phyloP scores from a whole-genome alignment of 352 stramenopile genomes.

The Phytopythium delawarense region DNA sequence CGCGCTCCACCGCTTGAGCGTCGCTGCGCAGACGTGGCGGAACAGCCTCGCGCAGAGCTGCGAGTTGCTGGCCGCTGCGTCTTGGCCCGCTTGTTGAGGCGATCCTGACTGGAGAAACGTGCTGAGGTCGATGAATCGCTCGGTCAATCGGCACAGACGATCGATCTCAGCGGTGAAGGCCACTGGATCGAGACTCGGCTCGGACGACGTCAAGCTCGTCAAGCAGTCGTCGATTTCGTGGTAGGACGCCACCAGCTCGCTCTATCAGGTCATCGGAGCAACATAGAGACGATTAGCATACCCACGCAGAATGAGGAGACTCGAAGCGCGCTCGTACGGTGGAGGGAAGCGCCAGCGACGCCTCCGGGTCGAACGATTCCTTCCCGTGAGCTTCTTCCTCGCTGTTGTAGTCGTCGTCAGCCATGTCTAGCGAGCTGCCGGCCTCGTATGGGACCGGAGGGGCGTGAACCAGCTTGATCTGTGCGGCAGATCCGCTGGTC shows the following conservation, averaged over 20 bases:
- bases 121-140: constrained; percentile 21
- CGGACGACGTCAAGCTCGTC: constrained; percentile 10
- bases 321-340: constrained; percentile 15
- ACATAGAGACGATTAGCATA: constrained; percentile 2
- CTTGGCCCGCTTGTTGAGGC: neutral
- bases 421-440: constrained; percentile 1
- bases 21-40: constrained; percentile 9
- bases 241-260: constrained; percentile 26
- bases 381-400: constrained; percentile 2
- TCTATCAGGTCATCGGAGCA: constrained; percentile 10
- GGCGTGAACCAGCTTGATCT: constrained; percentile 46
- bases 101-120: constrained; percentile 25
- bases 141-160: constrained; percentile 13
- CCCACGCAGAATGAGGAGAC: neutral
- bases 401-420: neutral
- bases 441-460: constrained; percentile 23
- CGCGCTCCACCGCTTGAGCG: constrained; percentile 29
- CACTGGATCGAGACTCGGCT: neutral
- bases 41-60: constrained; percentile 27
- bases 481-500: constrained; percentile 1
- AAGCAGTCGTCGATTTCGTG: constrained; percentile 21
- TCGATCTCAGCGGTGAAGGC: constrained; percentile 9
- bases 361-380: constrained; percentile 31
- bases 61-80: constrained; percentile 4
- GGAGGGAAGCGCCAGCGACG: constrained; percentile 49